Evolutionary conservation across 2,329 filamentous ascomycete genomes (phyloP), one percentile per base, ranked within the genome.

Genomic region (Venturiaceae sp.): DNA sequence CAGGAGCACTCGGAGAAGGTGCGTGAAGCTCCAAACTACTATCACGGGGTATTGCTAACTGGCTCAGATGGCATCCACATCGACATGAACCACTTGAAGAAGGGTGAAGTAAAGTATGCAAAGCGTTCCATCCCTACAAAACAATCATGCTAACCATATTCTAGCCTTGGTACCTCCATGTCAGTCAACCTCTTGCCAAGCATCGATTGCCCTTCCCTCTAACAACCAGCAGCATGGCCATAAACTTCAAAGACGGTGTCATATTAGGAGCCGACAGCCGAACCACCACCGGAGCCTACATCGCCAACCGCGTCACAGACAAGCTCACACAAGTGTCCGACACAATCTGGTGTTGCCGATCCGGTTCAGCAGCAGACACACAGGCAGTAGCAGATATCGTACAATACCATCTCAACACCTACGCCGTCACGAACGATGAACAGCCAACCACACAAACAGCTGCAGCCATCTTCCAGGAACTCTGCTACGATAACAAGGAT

Each of bases 301-400:
- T 99, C 71, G 94, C 94, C 68, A 99, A 99, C 77, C 87, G 94
- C 80, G 94, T 99, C 64, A 99, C 94, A 64, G 94, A 99, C 82
- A 99, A 99, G 81, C 85, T 99, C 72, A 99, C 94, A 68, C 88
- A 92, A 80, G 92, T 99, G 62, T 89, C 95, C 77, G 94, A 99
- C 75, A 97, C 92, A 60, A 97, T 99, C 76, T 99, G 94, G 94
- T 99, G 94, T 80, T 99, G 94, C 79, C 87, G 94, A 69, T 97
- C 94, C 62, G 94, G 94, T 55, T 99, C 94, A 28, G 94, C 94
- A 33, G 94, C 94, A 65, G 94, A 99, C 71, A 99, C 94, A 60
- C 94, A 99, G 76, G 94, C 94, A 54, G 91, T 99, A 53, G 94
- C 94, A 60, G 94, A 99, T 70, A 96, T 99, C 68, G 94, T 99